A percentile compares a stretch with the other conserved stretches of the same genome.
Evolutionary conservation across 306 rosid species (phyloP).

Genomic region (Rubus idaeus): DNA sequence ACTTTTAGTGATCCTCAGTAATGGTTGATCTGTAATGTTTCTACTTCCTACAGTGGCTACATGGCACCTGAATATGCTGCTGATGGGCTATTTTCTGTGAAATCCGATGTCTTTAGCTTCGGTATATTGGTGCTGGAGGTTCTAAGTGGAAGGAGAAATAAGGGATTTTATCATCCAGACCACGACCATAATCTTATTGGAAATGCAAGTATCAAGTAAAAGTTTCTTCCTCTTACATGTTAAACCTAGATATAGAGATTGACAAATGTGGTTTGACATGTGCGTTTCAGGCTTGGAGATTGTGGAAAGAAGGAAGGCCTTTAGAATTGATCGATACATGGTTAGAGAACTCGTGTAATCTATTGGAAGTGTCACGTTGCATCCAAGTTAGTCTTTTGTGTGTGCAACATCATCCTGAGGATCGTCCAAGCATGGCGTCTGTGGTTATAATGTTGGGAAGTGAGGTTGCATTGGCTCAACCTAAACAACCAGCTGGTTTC

Average conservation of each 20-base stretch:
- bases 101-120: conserved; percentile 59
- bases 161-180: conserved; percentile 33
- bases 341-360: conserved; percentile 16
- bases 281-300: conserved; percentile 36
- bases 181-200: conserved; percentile 45
- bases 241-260: background rate
- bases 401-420: conserved; percentile 44
- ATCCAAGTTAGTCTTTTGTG: conserved; percentile 53
- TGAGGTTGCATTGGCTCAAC: conserved; percentile 38
- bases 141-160: conserved; percentile 44
- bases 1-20: background rate
- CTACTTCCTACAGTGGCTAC: conserved; percentile 42
- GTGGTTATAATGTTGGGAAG: conserved; percentile 49
- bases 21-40: background rate
- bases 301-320: conserved; percentile 32
- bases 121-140: conserved; percentile 54
- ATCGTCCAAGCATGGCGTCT: conserved; percentile 52
- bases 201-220: conserved; percentile 36
- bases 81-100: conserved; percentile 50
- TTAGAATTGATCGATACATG: conserved; percentile 31
- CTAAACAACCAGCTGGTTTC: conserved; percentile 39
- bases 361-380: conserved; percentile 29
- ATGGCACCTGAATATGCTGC: conserved; percentile 60
- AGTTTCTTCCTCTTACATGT: background rate
- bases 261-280: background rate